Evolutionary conservation across 768 basidiomycete genomes (phyloP), one percentile per base, ranked within the genome.

Genomic region (Strobilomyces dryophilus): DNA sequence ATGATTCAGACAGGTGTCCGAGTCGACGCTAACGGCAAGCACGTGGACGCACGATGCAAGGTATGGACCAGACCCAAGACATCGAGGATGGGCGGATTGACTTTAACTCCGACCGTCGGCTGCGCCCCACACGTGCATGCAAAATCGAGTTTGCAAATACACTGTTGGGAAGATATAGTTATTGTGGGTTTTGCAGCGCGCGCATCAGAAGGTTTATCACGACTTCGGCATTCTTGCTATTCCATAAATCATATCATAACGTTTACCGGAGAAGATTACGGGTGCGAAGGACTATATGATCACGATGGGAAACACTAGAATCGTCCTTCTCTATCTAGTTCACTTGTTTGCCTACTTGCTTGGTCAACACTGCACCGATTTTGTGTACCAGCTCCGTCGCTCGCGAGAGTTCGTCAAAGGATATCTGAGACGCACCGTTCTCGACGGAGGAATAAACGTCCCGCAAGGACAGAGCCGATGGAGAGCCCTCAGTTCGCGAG

Each of bases 351-450:
- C 63, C 63, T 61, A 82, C 69, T 58, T 76, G 72, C 54, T 78
- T 76, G 29, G 74, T 78, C 53, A 83, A 58, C 26, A 70, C 69
- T 15, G 70, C 66, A 36, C 76, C 75, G 17, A 84, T 76, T 58
- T 74, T 69, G 55, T 78, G 73, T 5, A 77, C 74, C 29, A 81
- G 57, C 32, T 61, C 69, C 15, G 74, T 73, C 9, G 78, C 79
- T 26, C 74, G 73, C 14, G 78, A 57, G 14, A 83, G 71, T 56
- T 82, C 79, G 24, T 77, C 68, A 24, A 77, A 66, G 15, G 77
- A 71, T 31, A 78, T 70, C 52, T 83, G 81, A 18, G 80, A 80
- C 9, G 67, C 74, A 9, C 73, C 74, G 12, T 71, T 69, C 8
- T 68, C 56, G 14, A 83, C 59, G 12, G 73, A 72, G 8, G 72